Evolutionary conservation across 1,284 basidiomycete genomes (phyloP).

Genomic region (Trichosporon sp.): DNA sequence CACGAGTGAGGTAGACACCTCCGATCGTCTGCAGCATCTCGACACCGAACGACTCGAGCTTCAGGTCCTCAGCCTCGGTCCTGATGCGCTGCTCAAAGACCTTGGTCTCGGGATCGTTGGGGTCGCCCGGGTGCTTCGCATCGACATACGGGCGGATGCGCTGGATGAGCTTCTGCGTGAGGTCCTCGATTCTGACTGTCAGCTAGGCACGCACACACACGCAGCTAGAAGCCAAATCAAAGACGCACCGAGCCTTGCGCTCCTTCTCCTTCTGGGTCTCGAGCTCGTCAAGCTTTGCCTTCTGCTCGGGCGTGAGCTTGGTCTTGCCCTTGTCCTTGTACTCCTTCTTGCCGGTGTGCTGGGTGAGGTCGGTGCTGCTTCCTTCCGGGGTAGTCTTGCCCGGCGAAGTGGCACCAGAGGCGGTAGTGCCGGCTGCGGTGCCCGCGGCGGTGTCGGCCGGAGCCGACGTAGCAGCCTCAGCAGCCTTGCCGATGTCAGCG

Average conservation of each 20-base stretch:
- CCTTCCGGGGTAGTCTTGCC: conserved; percentile 21
- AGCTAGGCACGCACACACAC: background rate
- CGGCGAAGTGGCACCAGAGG: background rate
- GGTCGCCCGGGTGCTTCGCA: conserved; percentile 78
- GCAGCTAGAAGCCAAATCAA: background rate
- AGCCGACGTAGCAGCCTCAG: conserved; percentile 19
- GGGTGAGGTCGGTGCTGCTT: conserved; percentile 18
- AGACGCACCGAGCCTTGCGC: conserved; percentile 59
- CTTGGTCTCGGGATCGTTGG: conserved; percentile 74
- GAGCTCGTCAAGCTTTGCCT: conserved; percentile 69
- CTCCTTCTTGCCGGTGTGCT: conserved; percentile 35
- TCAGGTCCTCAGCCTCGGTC: conserved; percentile 90
- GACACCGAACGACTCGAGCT: conserved; percentile 95
- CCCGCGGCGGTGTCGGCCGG: conserved; percentile 13
- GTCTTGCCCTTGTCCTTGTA: conserved; percentile 52
- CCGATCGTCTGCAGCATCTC: conserved; percentile 76
- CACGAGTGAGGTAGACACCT: conserved; percentile 86
- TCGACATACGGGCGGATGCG: conserved; percentile 81
- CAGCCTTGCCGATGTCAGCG: conserved; percentile 1
- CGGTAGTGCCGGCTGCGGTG: background rate
- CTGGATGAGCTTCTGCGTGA: conserved; percentile 73
- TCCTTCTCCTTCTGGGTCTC: conserved; percentile 72
- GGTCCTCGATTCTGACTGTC: conserved; percentile 53
- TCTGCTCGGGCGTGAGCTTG: conserved; percentile 76
- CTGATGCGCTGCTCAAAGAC: conserved; percentile 71